These are phyloP conservation scores for Chamaecyparis obtusa DNA, from an alignment of 75 land plant genomes.

Conservation along the genomic window DNA sequence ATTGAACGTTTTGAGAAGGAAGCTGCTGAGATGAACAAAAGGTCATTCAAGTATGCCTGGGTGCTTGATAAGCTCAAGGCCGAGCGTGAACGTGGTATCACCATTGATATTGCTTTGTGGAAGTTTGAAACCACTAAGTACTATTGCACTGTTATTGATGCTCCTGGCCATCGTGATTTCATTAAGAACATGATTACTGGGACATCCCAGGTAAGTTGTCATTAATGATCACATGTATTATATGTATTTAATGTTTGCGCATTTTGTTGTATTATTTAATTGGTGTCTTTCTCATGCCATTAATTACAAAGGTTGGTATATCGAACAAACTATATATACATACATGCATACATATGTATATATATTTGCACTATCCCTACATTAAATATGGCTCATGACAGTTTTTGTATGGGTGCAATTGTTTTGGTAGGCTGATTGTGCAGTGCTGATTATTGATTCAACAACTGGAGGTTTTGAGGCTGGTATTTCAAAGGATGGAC, in stretches of 20 bases:
- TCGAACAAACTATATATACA: no score
- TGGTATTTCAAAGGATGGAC: conserved; percentile 48
- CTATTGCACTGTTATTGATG: conserved; percentile 54
- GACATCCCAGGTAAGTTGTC: conserved; percentile 26
- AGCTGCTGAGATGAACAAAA: conserved; percentile 58
- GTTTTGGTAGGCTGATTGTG: conserved; percentile 39
- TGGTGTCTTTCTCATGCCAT: no score
- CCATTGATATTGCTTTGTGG: conserved; percentile 42
- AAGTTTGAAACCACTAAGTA: conserved; percentile 48
- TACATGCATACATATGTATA: no score
- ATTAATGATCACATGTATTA: no score
- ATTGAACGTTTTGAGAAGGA: conserved; percentile 57
- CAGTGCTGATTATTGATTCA: conserved; percentile 41
- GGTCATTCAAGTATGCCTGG: conserved; percentile 58
- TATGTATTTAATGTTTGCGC: not conserved
- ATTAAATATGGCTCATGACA: no score
- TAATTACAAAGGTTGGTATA: no score
- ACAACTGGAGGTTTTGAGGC: conserved; percentile 54
- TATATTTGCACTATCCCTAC: no score
- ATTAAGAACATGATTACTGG: conserved; percentile 56
- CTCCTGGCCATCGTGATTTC: conserved; percentile 45
- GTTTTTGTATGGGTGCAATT: not conserved
- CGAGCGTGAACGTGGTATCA: conserved; percentile 45
- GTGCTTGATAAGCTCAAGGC: conserved; percentile 46
- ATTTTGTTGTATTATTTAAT: not conserved